Conservation (phyloP, 163 green algal genomes). For the Chlamydomonas reinhardtii region DNA sequence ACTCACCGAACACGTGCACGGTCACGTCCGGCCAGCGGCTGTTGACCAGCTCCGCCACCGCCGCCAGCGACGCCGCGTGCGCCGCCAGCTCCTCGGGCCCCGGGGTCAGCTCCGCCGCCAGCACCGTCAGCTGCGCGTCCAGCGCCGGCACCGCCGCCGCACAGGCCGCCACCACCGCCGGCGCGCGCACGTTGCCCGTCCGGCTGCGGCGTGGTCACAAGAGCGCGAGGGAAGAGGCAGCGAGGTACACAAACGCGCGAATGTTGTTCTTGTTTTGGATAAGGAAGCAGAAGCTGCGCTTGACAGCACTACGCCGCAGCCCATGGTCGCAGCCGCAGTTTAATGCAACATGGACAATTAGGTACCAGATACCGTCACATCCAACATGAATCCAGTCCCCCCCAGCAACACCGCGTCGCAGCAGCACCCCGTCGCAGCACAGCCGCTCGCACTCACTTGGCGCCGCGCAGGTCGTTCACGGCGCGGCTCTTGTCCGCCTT, state of each 20-base stretch:
- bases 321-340: too few relatives aligned
- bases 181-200: constrained; percentile 27
- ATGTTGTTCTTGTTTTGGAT: too few relatives aligned
- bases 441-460: constrained; percentile 11
- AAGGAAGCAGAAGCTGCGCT: too few relatives aligned
- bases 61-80: constrained; percentile 45
- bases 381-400: too few relatives aligned
- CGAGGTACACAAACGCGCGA: too few relatives aligned
- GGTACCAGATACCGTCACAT: too few relatives aligned
- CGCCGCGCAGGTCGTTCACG: constrained; percentile 1
- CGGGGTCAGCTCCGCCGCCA: constrained; percentile 49
- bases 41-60: constrained; percentile 45
- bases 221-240: too few relatives aligned
- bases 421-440: background rate
- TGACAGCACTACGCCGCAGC: too few relatives aligned
- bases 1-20: constrained; percentile 57
- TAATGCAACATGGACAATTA: too few relatives aligned
- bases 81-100: constrained; percentile 33
- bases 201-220: background rate
- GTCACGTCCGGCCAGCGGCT: constrained; percentile 61
- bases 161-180: constrained; percentile 4
- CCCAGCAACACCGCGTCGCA: too few relatives aligned
- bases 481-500: background rate
- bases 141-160: background rate
- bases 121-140: constrained; percentile 45